Evolutionary conservation across 2,329 filamentous ascomycete species (phyloP), one percentile per base, ranked within the genome.

Genomic region (Venturia effusa): DNA sequence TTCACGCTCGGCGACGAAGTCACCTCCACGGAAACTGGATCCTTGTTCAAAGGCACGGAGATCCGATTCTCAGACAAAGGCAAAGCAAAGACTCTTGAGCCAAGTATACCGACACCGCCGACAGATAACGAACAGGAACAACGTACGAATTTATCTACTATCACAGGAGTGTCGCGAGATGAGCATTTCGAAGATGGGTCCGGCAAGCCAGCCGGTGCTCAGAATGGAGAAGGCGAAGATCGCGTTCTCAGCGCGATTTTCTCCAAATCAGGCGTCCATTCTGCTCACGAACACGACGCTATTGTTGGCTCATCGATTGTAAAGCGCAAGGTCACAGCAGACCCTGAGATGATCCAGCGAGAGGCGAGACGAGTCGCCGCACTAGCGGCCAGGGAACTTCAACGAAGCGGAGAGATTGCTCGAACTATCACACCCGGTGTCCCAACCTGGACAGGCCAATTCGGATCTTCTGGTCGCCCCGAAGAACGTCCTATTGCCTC

Each of bases 211-310:
- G 65, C 67, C 66, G 63, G 68, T 67, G 62, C 69, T 64, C 66
- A 67, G 27, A 69, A 70, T 30, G 51, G 11, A 32, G 74, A 74
- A 78, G 76, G 59, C 89, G 22, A 34, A 72, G 86, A 87, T 63
- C 88, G 90, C 55, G 85, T 97, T 68, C 88, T 97, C 78, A 87
- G 92, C 67, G 89, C 89, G 61, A 91, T 99, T 63, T 96, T 97
- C 72, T 88, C 92, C 0, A 86, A 87, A 48, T 89, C 90, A 0
- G 89, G 88, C 2, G 89, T 97, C 1, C 92, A 96, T 70, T 92
- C 89, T n/a, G 90, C 92, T 0, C 84, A 97, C 55, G 90, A 97
- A 70, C 94, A 99, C 72, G 94, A 97, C 68, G 84, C 91, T 62
- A 96, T 97, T 70, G 84, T 97, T 63, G 72, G 70, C 61, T 71